Conservation (phyloP, 2,329 filamentous ascomycete genomes). For the Fusarium albosuccineum region DNA sequence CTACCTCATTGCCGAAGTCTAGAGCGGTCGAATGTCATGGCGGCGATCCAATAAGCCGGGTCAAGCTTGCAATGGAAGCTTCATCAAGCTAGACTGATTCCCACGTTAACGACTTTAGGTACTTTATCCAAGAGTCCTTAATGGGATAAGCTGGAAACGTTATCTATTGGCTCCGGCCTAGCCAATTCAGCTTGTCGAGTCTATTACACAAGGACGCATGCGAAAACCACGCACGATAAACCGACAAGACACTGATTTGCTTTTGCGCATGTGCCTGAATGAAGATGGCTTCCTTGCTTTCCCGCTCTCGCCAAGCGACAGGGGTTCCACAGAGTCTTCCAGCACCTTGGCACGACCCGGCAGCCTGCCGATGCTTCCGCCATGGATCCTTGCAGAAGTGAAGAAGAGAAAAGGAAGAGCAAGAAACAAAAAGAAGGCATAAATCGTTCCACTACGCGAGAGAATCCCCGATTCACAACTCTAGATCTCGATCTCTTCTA, state of each 20-base stretch:
- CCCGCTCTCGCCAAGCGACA: slow-evolving; percentile 14
- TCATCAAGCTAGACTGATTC: slow-evolving; percentile 21
- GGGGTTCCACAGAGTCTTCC: slow-evolving; percentile 39
- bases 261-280: slow-evolving; percentile 33
- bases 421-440: neutral
- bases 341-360: slow-evolving; percentile 32
- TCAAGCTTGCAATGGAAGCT: slow-evolving; percentile 24
- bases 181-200: slow-evolving; percentile 8
- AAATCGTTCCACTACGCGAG: slow-evolving; percentile 4
- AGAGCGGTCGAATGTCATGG: slow-evolving; percentile 38
- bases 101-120: slow-evolving; percentile 15
- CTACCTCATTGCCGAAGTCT: slow-evolving; percentile 31
- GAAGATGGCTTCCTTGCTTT: slow-evolving; percentile 39
- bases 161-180: slow-evolving; percentile 23
- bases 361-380: slow-evolving; percentile 39
- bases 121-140: slow-evolving; percentile 11
- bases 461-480: slow-evolving; percentile 6
- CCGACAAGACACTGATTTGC: slow-evolving; percentile 8
- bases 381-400: slow-evolving; percentile 34
- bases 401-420: slow-evolving; percentile 5
- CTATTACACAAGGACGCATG: slow-evolving; percentile 5
- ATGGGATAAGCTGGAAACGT: slow-evolving; percentile 8
- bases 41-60: slow-evolving; percentile 24
- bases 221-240: slow-evolving; percentile 12
- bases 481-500: slow-evolving; percentile 40